Conservation (phyloP, 2,329 filamentous ascomycete genomes). For the Alternaria longipes region DNA sequence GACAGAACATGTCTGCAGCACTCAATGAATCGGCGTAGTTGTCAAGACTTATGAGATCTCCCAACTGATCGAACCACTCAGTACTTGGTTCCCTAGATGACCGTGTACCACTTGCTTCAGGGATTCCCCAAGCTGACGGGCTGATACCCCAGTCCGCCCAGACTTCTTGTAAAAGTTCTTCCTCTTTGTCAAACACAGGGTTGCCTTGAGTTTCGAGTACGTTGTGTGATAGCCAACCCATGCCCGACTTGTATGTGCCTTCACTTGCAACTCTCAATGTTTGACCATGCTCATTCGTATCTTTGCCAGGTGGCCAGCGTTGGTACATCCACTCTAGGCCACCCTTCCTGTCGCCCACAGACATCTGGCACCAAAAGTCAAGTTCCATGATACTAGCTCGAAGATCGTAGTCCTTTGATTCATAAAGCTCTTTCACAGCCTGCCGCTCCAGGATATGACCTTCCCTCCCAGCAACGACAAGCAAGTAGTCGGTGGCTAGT, state of each 20-base stretch:
- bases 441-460: conserved; percentile 79
- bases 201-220: conserved; percentile 53
- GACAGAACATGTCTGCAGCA: conserved; percentile 69
- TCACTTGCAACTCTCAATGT: conserved; percentile 81
- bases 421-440: conserved; percentile 75
- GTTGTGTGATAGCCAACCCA: conserved; percentile 79
- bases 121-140: conserved; percentile 62
- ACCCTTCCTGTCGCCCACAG: conserved; percentile 85
- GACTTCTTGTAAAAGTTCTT: conserved; percentile 70
- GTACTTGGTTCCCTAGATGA: background rate
- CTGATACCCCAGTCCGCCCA: conserved; percentile 75
- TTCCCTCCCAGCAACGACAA: conserved; percentile 85
- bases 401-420: conserved; percentile 74
- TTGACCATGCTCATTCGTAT: conserved; percentile 72
- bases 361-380: conserved; percentile 97
- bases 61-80: background rate
- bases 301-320: conserved; percentile 76
- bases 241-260: conserved; percentile 77
- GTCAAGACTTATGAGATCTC: conserved; percentile 60
- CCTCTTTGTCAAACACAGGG: conserved; percentile 60
- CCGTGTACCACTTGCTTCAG: background rate
- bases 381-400: conserved; percentile 84
- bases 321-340: conserved; percentile 91
- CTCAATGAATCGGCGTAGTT: conserved; percentile 69
- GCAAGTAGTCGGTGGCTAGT: conserved; percentile 79